Evolutionary conservation across 495 filamentous ascomycete species (phyloP).

Genomic region (Penicillium antarcticum): DNA sequence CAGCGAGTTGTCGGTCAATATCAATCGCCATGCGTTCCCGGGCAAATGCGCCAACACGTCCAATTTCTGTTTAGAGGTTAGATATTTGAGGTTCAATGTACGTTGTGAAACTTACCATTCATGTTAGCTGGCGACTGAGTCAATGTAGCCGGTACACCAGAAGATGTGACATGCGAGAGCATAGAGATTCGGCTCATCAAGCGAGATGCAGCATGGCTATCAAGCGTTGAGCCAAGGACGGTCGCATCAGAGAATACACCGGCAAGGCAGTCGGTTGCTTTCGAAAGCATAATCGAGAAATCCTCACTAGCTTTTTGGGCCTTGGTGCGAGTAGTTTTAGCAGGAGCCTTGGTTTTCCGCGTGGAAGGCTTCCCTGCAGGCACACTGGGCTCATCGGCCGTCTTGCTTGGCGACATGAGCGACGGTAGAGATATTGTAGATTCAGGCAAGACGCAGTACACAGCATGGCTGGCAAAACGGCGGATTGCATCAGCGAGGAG

Average conservation of each 20-base stretch:
- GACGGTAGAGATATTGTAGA: constrained; percentile 85
- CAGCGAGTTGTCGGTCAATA: constrained; percentile 41
- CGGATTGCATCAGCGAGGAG: constrained; percentile 56
- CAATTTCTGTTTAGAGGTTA: constrained; percentile 34
- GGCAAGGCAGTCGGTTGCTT: constrained; percentile 37
- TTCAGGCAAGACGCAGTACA: constrained; percentile 85
- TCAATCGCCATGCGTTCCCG: constrained; percentile 42
- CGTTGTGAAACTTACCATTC: constrained; percentile 31
- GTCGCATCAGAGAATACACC: constrained; percentile 37
- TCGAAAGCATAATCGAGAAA: constrained; percentile 40
- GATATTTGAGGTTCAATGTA: not conserved
- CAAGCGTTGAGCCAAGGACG: constrained; percentile 42
- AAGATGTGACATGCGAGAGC: constrained; percentile 41
- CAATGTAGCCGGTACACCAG: constrained; percentile 26
- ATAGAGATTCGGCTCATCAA: constrained; percentile 48
- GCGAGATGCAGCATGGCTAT: constrained; percentile 41
- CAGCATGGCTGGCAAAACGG: constrained; percentile 71
- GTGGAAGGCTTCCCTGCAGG: constrained; percentile 20
- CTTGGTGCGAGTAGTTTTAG: constrained; percentile 27
- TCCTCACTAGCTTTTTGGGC: constrained; percentile 35
- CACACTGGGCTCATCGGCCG: constrained; percentile 14
- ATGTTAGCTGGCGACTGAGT: constrained; percentile 40
- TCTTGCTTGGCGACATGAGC: constrained; percentile 36
- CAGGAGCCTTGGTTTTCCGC: constrained; percentile 25
- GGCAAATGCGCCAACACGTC: constrained; percentile 44